These are phyloP conservation scores for Cladosporium sp. DNA, from an alignment of 2,329 filamentous ascomycete genomes.

Conservation along the genomic window DNA sequence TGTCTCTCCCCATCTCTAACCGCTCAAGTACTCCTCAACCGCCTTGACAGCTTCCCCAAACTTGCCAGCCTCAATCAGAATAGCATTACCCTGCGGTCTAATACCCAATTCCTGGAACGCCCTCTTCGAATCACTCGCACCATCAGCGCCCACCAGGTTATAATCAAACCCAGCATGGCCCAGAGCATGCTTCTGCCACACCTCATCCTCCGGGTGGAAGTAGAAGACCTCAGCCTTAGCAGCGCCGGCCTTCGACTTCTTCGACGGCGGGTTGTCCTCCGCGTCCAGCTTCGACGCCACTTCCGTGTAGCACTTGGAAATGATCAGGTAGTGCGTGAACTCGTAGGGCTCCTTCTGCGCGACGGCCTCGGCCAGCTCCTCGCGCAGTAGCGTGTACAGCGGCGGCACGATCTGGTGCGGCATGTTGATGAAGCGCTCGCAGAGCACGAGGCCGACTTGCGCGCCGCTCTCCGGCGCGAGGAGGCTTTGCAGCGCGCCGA, in stretches of 20 bases:
- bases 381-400: slow-evolving; percentile 89
- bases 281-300: slow-evolving; percentile 74
- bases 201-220: slow-evolving; percentile 95
- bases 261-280: slow-evolving; percentile 56
- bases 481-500: slow-evolving; percentile 35
- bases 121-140: slow-evolving; percentile 82
- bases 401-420: slow-evolving; percentile 89
- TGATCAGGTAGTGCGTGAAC: slow-evolving; percentile 87
- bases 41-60: slow-evolving; percentile 73
- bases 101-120: slow-evolving; percentile 94
- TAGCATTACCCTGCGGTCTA: slow-evolving; percentile 76
- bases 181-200: slow-evolving; percentile 70
- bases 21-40: slow-evolving; percentile 66
- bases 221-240: slow-evolving; percentile 67
- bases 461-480: slow-evolving; percentile 33
- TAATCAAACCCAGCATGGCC: slow-evolving; percentile 71
- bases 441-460: slow-evolving; percentile 80
- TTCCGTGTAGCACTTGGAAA: slow-evolving; percentile 91
- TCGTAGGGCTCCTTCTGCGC: slow-evolving; percentile 88
- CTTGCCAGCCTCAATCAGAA: slow-evolving; percentile 76
- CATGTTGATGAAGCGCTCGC: slow-evolving; percentile 93
- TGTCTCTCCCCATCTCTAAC: slow-evolving; percentile 3
- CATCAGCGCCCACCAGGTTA: slow-evolving; percentile 71
- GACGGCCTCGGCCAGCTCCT: slow-evolving; percentile 84
- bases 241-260: slow-evolving; percentile 53